Evolutionary conservation across 305 asterid species (phyloP), one percentile per base, ranked within the genome.

Genomic region (Galium porrigens): DNA sequence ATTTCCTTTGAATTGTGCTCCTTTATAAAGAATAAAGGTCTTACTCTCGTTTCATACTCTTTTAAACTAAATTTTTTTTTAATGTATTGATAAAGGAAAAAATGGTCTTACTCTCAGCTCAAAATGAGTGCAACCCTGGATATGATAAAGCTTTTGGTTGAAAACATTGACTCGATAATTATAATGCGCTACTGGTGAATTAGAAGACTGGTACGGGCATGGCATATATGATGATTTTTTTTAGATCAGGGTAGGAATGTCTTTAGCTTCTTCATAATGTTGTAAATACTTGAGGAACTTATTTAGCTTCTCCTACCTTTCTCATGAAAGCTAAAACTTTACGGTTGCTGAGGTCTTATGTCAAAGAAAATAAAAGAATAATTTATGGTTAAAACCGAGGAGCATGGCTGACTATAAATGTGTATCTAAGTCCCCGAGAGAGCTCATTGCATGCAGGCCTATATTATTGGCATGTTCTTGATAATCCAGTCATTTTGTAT

Each of bases 91-190:
- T 27, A 1, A 0, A 27, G 30, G 1, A 22, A 22, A 22, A 22
- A 22, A 22, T 0, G 22, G 22, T 22, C 57, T 14, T 18, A 52
- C 57, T 20, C 27, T 52, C 27, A 18, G 57, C 57, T 7, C 58
- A 17, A 44, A 44, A 53, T 53, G 58, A 53, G 12, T 6, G 58
- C 20, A 53, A 53, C 30, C 57, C 58, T 53, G 58, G 11, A 53
- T 53, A 53, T 53, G n/a, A 1, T 5, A 53, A 53, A 18, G 58
- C 58, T 54, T 54, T 54, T 22, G 12, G 59, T 25, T 54, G n/a
- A 54, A 54, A 27, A 56, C 6, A 29, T 29, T 10, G 61, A 11
- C 14, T 20, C 8, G 5, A 22, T 6, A 27, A 11, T 20, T 20
- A 20, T 22, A 54, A 9, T 30, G n/a, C 60, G 4, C 34, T 11